Percentiles rank a stretch among this genome's conserved stretches.
phyloP scores from a whole-genome alignment of 2,329 filamentous ascomycete species.

The Arthrobotrys pseudoclavata region DNA sequence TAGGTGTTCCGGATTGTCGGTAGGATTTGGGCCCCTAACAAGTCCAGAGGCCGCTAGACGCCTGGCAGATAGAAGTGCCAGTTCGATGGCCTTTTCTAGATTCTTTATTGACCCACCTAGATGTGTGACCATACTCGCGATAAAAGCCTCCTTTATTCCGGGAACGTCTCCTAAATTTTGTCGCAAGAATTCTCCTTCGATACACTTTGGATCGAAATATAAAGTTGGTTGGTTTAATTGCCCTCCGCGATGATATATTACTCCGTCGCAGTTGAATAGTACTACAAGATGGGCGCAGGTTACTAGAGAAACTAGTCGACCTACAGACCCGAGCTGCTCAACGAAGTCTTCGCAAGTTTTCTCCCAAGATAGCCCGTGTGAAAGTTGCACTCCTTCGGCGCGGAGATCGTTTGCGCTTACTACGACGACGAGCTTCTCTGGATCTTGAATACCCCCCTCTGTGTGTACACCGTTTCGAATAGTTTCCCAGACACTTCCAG shows the following conservation, averaged over 20 bases:
- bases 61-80: slow-evolving; percentile 27
- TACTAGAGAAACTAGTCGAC: slow-evolving; percentile 30
- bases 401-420: slow-evolving; percentile 51
- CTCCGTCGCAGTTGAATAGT: slow-evolving; percentile 40
- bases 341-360: slow-evolving; percentile 55
- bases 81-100: slow-evolving; percentile 41
- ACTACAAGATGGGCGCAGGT: slow-evolving; percentile 49
- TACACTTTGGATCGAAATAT: slow-evolving; percentile 39
- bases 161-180: slow-evolving; percentile 41
- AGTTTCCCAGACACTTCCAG: slow-evolving; percentile 40
- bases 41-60: slow-evolving; percentile 30
- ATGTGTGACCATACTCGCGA: slow-evolving; percentile 32
- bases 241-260: slow-evolving; percentile 48
- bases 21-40: neutral
- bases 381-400: slow-evolving; percentile 47
- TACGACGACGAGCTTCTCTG: slow-evolving; percentile 32
- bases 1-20: slow-evolving; percentile 20
- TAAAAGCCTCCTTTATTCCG: slow-evolving; percentile 41
- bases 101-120: slow-evolving; percentile 25
- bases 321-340: slow-evolving; percentile 45
- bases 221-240: slow-evolving; percentile 41
- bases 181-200: slow-evolving; percentile 43
- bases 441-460: slow-evolving; percentile 26
- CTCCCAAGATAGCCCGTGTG: slow-evolving; percentile 48
- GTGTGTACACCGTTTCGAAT: slow-evolving; percentile 36